Evolutionary conservation across 305 asterid species (phyloP), one percentile per base, ranked within the genome.

Genomic region (Fraxinus platypoda): DNA sequence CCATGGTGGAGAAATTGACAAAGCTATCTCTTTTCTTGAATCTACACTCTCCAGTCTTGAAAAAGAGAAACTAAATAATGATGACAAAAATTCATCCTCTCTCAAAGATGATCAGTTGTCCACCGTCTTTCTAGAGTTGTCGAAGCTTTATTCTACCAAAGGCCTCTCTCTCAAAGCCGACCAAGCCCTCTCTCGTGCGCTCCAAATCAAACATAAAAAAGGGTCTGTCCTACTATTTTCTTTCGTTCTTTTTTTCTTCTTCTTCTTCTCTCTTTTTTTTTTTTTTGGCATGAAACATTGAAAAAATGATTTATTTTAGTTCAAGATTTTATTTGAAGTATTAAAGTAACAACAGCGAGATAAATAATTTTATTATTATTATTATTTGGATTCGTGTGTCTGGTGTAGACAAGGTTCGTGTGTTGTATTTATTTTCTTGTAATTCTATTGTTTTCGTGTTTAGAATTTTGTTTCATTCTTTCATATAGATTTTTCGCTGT

Each of bases 121-220:
- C 68, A 83, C 85, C 43, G 94, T 94, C 76, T 90, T 91, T 62
- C 80, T 88, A 71, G 97, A 94, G 87, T 87, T 94, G 83, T 87
- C 97, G 3, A 91, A 88, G 78, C 93, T 91, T 59, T 94, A 92
- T 81, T 85, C 90, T 17, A 73, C 89, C 68, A 82, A 82, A 81
- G 97, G 98, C 1, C 79, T 92, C 82, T 91, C 97, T 81, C 87
- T 93, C 54, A 88, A 77, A 81, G 93, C 97, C 80, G 97, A 92
- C 82, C 86, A 91, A 74, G 70, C 89, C 78, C 86, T 83, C 81
- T 82, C 91, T n/a, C 92, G 92, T 8, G 94, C 98, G 8, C 77
- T 92, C 80, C 89, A 84, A 85, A 49, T 91, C 88, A 91, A 89
- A 75, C 91, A 82, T 71, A 79, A 78, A 49, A 87, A 88, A 74